These are phyloP conservation scores for Leptosphaerulina australis DNA, from an alignment of 2,329 filamentous ascomycete genomes.

Conservation along the genomic window DNA sequence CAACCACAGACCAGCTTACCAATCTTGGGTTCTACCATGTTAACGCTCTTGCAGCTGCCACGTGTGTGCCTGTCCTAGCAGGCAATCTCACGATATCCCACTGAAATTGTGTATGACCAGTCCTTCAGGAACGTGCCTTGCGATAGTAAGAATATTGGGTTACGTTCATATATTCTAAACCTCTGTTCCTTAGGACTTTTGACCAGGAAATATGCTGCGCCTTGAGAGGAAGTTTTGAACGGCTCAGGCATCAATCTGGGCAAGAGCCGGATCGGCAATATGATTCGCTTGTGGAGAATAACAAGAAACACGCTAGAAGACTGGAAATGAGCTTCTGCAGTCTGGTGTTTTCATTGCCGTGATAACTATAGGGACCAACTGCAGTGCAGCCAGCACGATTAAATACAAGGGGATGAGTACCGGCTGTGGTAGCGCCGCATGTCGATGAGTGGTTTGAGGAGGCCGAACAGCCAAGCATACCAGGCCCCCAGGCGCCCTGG, in stretches of 20 bases:
- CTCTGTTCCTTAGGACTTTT: neutral
- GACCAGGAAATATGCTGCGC: constrained; percentile 7
- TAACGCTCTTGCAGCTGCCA: constrained; percentile 42
- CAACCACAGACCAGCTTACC: constrained; percentile 43
- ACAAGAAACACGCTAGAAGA: constrained; percentile 22
- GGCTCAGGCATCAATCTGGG: constrained; percentile 5
- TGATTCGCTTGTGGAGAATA: constrained; percentile 12
- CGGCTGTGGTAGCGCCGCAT: constrained; percentile 15
- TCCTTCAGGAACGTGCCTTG: neutral
- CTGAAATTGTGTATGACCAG: neutral
- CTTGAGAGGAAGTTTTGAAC: constrained; percentile 9
- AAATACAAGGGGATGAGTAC: neutral
- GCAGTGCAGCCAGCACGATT: constrained; percentile 6
- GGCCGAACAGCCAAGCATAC: constrained; percentile 13
- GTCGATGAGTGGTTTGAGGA: neutral
- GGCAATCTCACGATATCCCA: neutral
- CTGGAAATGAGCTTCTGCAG: constrained; percentile 12
- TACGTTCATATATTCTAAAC: neutral
- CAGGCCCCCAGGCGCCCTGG: constrained; percentile 1
- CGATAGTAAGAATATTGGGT: neutral
- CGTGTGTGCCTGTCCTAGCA: constrained; percentile 32
- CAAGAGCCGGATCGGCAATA: constrained; percentile 9
- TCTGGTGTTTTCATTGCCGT: constrained; percentile 2
- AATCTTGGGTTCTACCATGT: constrained; percentile 25
- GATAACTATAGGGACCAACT: constrained; percentile 2